Evolutionary conservation across 768 basidiomycete genomes (phyloP), one percentile per base, ranked within the genome.

Genomic region (Serendipita sp.): DNA sequence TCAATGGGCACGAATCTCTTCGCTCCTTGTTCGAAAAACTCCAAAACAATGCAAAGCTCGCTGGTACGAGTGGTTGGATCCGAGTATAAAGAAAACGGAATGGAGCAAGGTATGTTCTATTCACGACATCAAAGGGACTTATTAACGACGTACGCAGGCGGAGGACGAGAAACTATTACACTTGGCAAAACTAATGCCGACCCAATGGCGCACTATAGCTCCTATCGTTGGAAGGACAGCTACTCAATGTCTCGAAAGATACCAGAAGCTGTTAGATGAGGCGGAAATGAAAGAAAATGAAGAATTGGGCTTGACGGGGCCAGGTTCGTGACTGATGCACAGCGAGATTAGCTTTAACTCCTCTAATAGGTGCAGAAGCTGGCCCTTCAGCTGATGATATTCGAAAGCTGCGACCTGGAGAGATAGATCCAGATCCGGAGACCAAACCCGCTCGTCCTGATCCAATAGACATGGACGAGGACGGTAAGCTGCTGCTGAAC

Each of bases 381-480:
- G 88, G 85, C 4, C 91, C 95, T 2, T 85, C 88, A 68, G 91
- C 88, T n/a, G 96, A 96, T 64, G 94, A 97, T 68, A 84, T 95
- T 45, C 80, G 95, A 64, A 81, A 85, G 67, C 77, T 99, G 67
- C 80, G 92, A 60, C 92, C 96, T 5, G 96, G 96, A 48, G 96
- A 98, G 76, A 95, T 99, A 66, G 96, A 99, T 74, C 94, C 95
- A 3, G 94, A 99, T 76, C 96, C 96, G 13, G 96, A 99, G 75
- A 96, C 94, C 8, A 94, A 97, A 72, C 92, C 96, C 56, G 96
- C 96, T 10, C 83, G 96, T 32, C 96, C 96, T 3, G 96, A 99
- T 77, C 96, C 96, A 3, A 97, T 98, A 69, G 96, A 99, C 76
- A 99, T 99, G 96, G 96, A 99, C 72, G 96, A 99, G 76, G 96